Conservation (phyloP, 805 yeast species). For the Hanseniaspora mollemarum region DNA sequence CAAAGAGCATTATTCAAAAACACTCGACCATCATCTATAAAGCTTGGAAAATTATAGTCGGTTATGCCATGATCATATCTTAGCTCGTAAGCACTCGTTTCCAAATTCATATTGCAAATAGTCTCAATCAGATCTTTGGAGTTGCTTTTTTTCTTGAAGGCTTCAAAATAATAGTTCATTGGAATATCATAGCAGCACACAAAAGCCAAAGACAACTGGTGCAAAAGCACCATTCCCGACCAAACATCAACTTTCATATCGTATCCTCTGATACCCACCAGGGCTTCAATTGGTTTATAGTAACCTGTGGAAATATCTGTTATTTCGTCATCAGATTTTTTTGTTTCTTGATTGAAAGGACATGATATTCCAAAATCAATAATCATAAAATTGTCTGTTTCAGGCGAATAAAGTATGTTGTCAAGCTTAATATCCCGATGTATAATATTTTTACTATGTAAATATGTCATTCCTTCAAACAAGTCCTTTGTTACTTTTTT, state of each 20-base stretch:
- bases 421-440: constrained; percentile 93
- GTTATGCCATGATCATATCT: not conserved
- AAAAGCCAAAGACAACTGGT: constrained; percentile 9
- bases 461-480: constrained; percentile 62
- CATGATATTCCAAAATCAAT: constrained; percentile 65
- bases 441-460: constrained; percentile 80
- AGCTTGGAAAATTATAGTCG: not conserved
- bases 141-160: not conserved
- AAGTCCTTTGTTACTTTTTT: constrained; percentile 55
- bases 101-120: not conserved
- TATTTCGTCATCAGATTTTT: constrained; percentile 26
- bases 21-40: not conserved
- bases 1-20: not conserved
- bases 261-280: constrained; percentile 50
- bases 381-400: constrained; percentile 20
- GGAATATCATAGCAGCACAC: not conserved
- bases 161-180: not conserved
- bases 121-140: not conserved
- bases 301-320: constrained; percentile 53
- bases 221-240: constrained; percentile 45
- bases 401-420: constrained; percentile 67
- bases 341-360: constrained; percentile 23
- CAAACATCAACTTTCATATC: constrained; percentile 53
- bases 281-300: constrained; percentile 67
- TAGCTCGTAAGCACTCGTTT: not conserved